Evolutionary conservation across 2,329 filamentous ascomycete species (phyloP).

Genomic region (Trichophyton verrucosum): DNA sequence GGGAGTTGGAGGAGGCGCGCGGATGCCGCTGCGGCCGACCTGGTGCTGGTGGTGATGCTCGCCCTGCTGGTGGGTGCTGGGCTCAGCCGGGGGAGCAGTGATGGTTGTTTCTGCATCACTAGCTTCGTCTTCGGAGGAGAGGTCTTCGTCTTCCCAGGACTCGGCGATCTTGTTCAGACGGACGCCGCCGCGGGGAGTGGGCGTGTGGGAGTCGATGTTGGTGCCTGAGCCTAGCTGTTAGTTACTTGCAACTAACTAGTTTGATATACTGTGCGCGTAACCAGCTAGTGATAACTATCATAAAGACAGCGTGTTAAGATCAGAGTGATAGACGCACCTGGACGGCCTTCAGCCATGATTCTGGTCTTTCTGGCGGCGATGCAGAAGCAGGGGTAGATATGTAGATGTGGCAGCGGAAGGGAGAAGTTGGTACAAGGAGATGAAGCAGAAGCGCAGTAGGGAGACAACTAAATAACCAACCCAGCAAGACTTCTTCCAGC

Average conservation of each 20-base stretch:
- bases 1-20: slow-evolving; percentile 52
- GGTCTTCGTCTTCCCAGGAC: slow-evolving; percentile 65
- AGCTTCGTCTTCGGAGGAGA: slow-evolving; percentile 34
- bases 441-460: not conserved
- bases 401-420: not conserved
- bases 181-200: not conserved
- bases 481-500: not conserved
- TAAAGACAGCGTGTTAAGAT: not conserved
- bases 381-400: not conserved
- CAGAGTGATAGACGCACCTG: not conserved
- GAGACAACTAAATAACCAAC: not conserved
- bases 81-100: slow-evolving; percentile 21
- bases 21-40: slow-evolving; percentile 12
- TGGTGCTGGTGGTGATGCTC: too few species aligned
- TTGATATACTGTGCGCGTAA: too few species aligned
- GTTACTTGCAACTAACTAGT: not conserved
- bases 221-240: not conserved
- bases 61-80: slow-evolving; percentile 15
- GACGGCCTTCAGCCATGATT: not conserved
- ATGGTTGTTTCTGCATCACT: slow-evolving; percentile 12
- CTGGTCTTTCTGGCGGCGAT: not conserved
- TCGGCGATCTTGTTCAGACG: slow-evolving; percentile 40
- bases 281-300: not conserved
- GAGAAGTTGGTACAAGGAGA: not conserved
- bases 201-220: not conserved